Percentiles rank a stretch among this genome's conserved stretches.
These are phyloP conservation scores for Chalciporus piperatoides DNA, from an alignment of 1,284 basidiomycete genomes.

Conservation along the genomic window DNA sequence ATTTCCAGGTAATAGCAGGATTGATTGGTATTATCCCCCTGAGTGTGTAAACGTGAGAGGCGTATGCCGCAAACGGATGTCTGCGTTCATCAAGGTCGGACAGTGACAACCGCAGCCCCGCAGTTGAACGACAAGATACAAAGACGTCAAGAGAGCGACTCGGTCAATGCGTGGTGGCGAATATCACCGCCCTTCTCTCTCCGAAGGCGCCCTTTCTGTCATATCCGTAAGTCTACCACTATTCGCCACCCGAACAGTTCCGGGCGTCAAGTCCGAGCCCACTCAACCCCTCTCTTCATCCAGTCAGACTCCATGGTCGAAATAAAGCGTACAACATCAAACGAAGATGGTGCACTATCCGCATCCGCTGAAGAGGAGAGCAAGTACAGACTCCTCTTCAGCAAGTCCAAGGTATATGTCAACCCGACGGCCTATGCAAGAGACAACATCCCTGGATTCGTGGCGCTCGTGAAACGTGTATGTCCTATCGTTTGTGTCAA, in stretches of 20 bases:
- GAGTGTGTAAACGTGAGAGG: neutral
- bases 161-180: slow-evolving; percentile 24
- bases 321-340: slow-evolving; percentile 48
- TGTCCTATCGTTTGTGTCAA: slow-evolving; percentile 26
- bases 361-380: slow-evolving; percentile 47
- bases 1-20: neutral
- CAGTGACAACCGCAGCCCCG: slow-evolving; percentile 5
- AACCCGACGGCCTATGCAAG: slow-evolving; percentile 89
- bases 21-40: too few relatives aligned
- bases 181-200: slow-evolving; percentile 32
- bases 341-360: slow-evolving; percentile 26
- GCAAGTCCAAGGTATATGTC: slow-evolving; percentile 90
- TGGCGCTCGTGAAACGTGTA: slow-evolving; percentile 81
- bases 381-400: slow-evolving; percentile 74
- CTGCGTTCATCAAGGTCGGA: slow-evolving; percentile 11
- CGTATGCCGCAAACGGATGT: slow-evolving; percentile 24
- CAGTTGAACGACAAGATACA: slow-evolving; percentile 7
- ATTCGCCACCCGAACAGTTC: too few relatives aligned
- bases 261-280: neutral
- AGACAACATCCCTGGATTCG: slow-evolving; percentile 93
- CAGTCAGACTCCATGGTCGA: slow-evolving; percentile 76
- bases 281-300: slow-evolving; percentile 11
- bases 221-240: slow-evolving; percentile 37
- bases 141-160: neutral
- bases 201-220: slow-evolving; percentile 40